phyloP scores from a whole-genome alignment of 2,329 filamentous ascomycete species.

The Botrytis fabae region DNA sequence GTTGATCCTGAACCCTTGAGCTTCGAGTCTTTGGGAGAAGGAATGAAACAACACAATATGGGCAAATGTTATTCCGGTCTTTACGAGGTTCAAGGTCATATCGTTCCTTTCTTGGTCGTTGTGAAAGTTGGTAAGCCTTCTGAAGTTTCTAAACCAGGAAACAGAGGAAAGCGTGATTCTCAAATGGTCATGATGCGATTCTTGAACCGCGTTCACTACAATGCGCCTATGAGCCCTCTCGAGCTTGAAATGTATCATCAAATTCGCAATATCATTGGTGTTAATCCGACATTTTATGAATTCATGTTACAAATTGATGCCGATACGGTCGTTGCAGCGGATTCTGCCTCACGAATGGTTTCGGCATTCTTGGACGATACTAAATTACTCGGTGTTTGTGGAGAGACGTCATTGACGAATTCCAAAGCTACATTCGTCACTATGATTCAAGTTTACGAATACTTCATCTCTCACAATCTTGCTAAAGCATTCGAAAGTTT shows the following conservation, averaged over 20 bases:
- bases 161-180: constrained; percentile 98
- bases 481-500: constrained; percentile 96
- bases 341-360: constrained; percentile 90
- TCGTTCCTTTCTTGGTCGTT: constrained; percentile 94
- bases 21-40: constrained; percentile 95
- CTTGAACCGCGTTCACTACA: constrained; percentile 98
- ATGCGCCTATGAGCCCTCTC: constrained; percentile 90
- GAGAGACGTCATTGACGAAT: constrained; percentile 91
- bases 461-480: constrained; percentile 98
- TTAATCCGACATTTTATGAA: constrained; percentile 98
- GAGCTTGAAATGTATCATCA: constrained; percentile 99
- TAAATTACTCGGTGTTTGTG: constrained; percentile 88
- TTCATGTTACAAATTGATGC: constrained; percentile 96
- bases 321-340: constrained; percentile 87
- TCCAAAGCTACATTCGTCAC: constrained; percentile 91
- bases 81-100: constrained; percentile 96
- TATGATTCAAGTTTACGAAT: constrained; percentile 99
- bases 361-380: constrained; percentile 89
- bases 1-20: constrained; percentile 94
- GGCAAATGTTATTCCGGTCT: constrained; percentile 97
- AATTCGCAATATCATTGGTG: constrained; percentile 96
- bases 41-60: constrained; percentile 98
- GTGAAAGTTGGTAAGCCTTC: constrained; percentile 91
- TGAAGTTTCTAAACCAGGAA: constrained; percentile 77
- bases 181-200: constrained; percentile 99